These are phyloP conservation scores for Peniophora sp. DNA, from an alignment of 1,284 basidiomycete species.

Conservation along the genomic window DNA sequence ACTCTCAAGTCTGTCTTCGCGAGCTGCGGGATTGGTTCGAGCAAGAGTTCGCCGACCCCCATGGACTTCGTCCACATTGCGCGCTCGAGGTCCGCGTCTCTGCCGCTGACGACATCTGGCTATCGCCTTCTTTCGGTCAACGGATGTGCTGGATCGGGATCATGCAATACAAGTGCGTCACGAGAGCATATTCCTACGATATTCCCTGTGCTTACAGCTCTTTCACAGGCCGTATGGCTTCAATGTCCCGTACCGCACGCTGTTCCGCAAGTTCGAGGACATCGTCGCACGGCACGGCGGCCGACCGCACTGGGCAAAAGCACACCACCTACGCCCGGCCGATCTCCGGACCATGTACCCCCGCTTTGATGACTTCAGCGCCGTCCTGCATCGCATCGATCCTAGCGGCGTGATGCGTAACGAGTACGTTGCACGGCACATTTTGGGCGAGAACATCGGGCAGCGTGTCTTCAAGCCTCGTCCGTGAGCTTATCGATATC, in stretches of 20 bases:
- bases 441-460: constrained; percentile 47
- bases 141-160: constrained; percentile 94
- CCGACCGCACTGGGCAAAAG: constrained; percentile 96
- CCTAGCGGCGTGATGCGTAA: constrained; percentile 77
- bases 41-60: constrained; percentile 54
- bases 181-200: constrained; percentile 6
- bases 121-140: constrained; percentile 80
- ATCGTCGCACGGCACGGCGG: constrained; percentile 73
- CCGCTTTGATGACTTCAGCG: constrained; percentile 74
- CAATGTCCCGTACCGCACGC: constrained; percentile 77
- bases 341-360: constrained; percentile 72
- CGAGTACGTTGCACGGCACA: constrained; percentile 70
- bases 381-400: constrained; percentile 68
- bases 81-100: constrained; percentile 92
- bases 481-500: constrained; percentile 4
- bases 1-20: constrained; percentile 58
- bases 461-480: constrained; percentile 46
- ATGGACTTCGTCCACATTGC: constrained; percentile 84
- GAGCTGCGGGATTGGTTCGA: constrained; percentile 76
- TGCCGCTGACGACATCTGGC: constrained; percentile 86
- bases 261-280: constrained; percentile 77
- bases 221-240: constrained; percentile 79
- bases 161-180: constrained; percentile 82
- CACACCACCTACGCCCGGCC: constrained; percentile 70
- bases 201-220: neutral